A percentile compares a stretch with the other conserved stretches of the same genome.
phyloP scores from a whole-genome alignment of 2,329 filamentous ascomycete genomes.

The Penicillium rolfsii region DNA sequence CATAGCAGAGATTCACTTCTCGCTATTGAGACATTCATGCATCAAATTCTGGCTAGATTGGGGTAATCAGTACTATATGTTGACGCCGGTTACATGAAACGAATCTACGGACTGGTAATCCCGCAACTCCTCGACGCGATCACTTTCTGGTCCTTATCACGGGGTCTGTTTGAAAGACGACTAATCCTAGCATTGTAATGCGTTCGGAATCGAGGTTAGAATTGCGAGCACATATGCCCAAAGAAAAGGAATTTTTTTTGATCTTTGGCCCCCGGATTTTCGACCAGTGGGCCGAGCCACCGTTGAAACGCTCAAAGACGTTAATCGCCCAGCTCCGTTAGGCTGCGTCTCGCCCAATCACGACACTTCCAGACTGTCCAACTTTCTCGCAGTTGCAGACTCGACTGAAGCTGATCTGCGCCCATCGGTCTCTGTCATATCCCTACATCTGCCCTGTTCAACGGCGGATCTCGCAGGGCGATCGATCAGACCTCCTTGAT shows the following conservation, averaged over 20 bases:
- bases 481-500: slow-evolving; percentile 2
- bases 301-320: slow-evolving; percentile 12
- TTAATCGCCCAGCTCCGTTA: slow-evolving; percentile 23
- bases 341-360: slow-evolving; percentile 27
- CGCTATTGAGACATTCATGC: not conserved
- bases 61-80: not conserved
- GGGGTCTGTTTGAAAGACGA: too few relatives aligned
- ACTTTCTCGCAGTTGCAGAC: slow-evolving; percentile 15
- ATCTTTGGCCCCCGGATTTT: not conserved
- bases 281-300: slow-evolving; percentile 9
- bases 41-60: not conserved
- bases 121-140: too few relatives aligned
- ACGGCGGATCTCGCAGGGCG: not conserved
- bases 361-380: slow-evolving; percentile 26
- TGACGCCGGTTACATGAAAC: not conserved
- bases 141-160: too few relatives aligned
- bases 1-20: not conserved
- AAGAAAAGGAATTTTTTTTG: not conserved
- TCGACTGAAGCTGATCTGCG: slow-evolving; percentile 10
- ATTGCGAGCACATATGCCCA: not conserved
- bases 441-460: not conserved
- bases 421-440: not conserved
- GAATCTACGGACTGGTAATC: not conserved
- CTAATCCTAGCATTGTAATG: too few relatives aligned
- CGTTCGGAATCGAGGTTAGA: not conserved